Evolutionary conservation across 139 green algal genomes (phyloP).

Genomic region (Diplosphaera chodatii): DNA sequence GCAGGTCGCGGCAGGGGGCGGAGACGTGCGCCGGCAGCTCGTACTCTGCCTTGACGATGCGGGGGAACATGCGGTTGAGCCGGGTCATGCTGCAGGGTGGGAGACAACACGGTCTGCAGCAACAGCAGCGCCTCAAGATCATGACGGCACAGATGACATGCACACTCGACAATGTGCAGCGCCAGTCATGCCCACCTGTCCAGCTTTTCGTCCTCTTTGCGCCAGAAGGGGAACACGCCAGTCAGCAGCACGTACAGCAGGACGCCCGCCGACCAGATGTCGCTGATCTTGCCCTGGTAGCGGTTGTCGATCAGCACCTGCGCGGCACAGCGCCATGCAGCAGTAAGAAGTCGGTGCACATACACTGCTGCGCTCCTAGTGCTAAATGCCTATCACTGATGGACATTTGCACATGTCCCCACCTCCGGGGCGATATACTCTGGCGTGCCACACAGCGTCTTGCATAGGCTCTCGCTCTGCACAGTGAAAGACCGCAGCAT

Average conservation of each 20-base stretch:
- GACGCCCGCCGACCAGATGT: constrained; percentile 28
- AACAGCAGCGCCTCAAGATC: too few species aligned
- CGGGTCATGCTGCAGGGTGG: not conserved
- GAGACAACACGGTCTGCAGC: too few species aligned
- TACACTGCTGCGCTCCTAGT: too few species aligned
- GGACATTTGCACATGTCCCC: too few species aligned
- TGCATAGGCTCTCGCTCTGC: not conserved
- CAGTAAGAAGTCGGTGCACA: too few species aligned
- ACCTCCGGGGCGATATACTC: constrained; percentile 25
- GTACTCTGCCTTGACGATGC: constrained; percentile 13
- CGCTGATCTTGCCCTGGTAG: constrained; percentile 18
- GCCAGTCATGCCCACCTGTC: not conserved
- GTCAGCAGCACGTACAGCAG: constrained; percentile 25
- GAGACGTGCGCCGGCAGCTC: constrained; percentile 1
- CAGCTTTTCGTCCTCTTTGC: not conserved
- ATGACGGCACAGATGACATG: too few species aligned
- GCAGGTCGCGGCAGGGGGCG: not conserved
- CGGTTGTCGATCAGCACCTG: constrained; percentile 7
- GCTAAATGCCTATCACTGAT: too few species aligned
- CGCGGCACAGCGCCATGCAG: too few species aligned
- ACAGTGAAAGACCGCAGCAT: too few species aligned
- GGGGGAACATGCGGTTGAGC: constrained; percentile 16
- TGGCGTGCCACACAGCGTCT: constrained; percentile 16
- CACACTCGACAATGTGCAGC: too few species aligned
- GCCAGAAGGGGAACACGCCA: constrained; percentile 12